phyloP scores from a whole-genome alignment of 805 yeast genomes.

The Hanseniaspora jakobsenii region DNA sequence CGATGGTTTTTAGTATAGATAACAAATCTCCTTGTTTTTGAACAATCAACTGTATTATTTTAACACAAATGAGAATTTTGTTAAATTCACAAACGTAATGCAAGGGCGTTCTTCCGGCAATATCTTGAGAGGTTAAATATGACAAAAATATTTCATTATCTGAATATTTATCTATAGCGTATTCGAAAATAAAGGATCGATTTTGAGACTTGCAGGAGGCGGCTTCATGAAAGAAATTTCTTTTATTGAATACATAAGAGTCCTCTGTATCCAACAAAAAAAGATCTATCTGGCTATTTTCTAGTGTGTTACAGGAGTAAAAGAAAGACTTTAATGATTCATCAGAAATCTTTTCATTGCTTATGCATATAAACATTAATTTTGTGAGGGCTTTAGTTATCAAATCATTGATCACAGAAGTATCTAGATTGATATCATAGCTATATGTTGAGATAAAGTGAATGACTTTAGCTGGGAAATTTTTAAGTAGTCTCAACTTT shows the following conservation, averaged over 20 bases:
- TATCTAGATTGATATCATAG: constrained; percentile 19
- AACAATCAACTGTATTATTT: constrained; percentile 3
- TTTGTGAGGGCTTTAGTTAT: constrained; percentile 39
- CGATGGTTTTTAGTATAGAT: constrained; percentile 34
- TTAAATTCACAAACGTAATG: constrained; percentile 72
- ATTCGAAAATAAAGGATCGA: constrained; percentile 24
- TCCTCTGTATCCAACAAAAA: constrained; percentile 48
- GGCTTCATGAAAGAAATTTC: constrained; percentile 67
- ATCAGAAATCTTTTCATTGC: constrained; percentile 47
- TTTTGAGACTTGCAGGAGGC: constrained; percentile 26
- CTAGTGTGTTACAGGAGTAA: constrained; percentile 26
- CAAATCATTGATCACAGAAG: constrained; percentile 20
- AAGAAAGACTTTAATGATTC: constrained; percentile 38
- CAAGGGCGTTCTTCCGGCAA: constrained; percentile 66
- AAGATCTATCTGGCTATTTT: constrained; percentile 40
- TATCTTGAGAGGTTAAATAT: constrained; percentile 40
- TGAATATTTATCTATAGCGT: constrained; percentile 18
- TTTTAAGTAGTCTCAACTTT: constrained; percentile 19
- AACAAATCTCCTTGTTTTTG: constrained; percentile 15
- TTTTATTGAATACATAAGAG: constrained; percentile 39
- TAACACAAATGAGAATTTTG: constrained; percentile 32
- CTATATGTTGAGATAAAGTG: constrained; percentile 16
- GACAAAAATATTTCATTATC: constrained; percentile 20
- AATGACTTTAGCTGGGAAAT: constrained; percentile 22
- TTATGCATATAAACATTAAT: constrained; percentile 57